These are phyloP conservation scores for Quercus phellos DNA, from an alignment of 331 rosid species.

Conservation along the genomic window DNA sequence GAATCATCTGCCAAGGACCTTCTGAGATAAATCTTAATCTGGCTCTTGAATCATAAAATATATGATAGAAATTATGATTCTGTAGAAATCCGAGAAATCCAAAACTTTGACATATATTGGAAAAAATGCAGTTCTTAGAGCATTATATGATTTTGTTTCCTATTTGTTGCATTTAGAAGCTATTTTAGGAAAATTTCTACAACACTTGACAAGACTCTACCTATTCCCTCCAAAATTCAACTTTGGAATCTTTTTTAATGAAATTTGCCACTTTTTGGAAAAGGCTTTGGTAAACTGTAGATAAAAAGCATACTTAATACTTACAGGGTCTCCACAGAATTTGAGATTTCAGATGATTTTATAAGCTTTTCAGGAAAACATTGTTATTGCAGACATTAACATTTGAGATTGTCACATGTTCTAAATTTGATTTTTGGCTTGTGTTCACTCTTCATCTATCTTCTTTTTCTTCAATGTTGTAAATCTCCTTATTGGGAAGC, in stretches of 20 bases:
- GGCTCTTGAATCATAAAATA: background rate
- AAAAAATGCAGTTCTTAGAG: background rate
- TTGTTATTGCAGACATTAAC: background rate
- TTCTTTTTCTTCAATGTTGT: background rate
- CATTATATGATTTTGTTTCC: background rate
- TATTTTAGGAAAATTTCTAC: background rate
- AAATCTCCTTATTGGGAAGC: background rate
- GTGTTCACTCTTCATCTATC: background rate
- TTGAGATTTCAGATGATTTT: background rate
- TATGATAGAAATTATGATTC: background rate
- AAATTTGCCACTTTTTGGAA: background rate
- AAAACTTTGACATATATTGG: background rate
- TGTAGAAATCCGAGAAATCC: background rate
- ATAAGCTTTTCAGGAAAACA: background rate
- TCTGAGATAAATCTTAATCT: background rate
- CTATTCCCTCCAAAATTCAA: background rate
- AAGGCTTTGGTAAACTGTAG: background rate
- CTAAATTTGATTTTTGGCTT: background rate
- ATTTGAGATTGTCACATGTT: background rate
- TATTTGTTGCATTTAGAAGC: background rate
- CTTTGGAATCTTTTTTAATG: background rate
- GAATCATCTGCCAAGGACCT: background rate
- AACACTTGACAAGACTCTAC: background rate
- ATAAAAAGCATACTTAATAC: background rate
- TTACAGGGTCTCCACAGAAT: background rate